Evolutionary conservation across 1,139 yeast species (phyloP).

Genomic region (Geotrichum candidum): DNA sequence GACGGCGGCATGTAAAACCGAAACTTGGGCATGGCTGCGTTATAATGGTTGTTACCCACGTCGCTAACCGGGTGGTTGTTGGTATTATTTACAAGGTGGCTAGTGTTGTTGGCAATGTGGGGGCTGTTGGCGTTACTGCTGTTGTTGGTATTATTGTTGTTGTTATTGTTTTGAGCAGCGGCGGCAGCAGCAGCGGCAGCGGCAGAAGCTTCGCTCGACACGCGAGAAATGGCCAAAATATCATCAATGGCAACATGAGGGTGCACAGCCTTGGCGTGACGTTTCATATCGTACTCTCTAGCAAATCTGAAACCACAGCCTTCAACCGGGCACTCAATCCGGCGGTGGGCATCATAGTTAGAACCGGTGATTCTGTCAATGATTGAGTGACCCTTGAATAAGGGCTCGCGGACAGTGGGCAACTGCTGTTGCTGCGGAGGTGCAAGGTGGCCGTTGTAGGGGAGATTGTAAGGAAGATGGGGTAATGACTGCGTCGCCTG

Average conservation of each 20-base stretch:
- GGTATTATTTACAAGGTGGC: not conserved
- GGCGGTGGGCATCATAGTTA: constrained; percentile 31
- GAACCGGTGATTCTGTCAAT: constrained; percentile 37
- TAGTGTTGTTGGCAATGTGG: not conserved
- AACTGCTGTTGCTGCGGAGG: constrained; percentile 11
- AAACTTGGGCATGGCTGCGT: constrained; percentile 11
- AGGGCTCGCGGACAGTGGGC: constrained; percentile 13
- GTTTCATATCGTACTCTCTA: constrained; percentile 37
- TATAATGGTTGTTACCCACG: not conserved
- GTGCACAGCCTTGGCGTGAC: constrained; percentile 35
- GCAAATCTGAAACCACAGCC: constrained; percentile 36
- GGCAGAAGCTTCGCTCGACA: not conserved
- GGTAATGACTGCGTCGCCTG: constrained; percentile 13
- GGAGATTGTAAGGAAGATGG: constrained; percentile 12
- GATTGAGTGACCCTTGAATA: constrained; percentile 20
- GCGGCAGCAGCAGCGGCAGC: not conserved
- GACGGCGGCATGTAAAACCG: constrained; percentile 12
- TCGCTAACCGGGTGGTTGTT: not conserved
- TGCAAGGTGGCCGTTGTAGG: constrained; percentile 3
- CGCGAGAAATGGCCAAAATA: constrained; percentile 9
- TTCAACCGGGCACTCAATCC: constrained; percentile 32
- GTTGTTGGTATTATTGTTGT: not conserved
- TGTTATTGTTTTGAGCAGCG: not conserved
- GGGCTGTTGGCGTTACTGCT: not conserved
- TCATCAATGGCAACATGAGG: constrained; percentile 16